Evolutionary conservation across 2,329 filamentous ascomycete species (phyloP), one percentile per base, ranked within the genome.

Genomic region (Aspergillus transmontanensis): DNA sequence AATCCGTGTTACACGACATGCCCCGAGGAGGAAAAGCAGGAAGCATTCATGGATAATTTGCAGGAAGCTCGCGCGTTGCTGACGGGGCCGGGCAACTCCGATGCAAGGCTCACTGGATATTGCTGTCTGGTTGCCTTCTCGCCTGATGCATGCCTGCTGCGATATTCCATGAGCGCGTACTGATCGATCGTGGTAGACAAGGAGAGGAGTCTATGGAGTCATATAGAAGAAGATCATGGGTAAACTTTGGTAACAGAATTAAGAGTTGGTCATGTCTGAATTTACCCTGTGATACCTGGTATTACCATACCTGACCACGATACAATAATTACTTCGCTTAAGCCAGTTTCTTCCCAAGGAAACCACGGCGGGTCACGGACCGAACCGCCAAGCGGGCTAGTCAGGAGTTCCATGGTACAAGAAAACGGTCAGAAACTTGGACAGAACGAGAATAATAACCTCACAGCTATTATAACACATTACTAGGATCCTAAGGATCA

Each of bases 311-410:
- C 46, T n/a, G 14, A n/a, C 7, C 6, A 10, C 1, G 1, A 30
- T 50, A 50, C 46, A 30, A 30, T 30, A 30, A 16, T 50, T 50
- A 50, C 46, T 19, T 50, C 14, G 16, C 14, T 30, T 50, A 50
- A 32, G 16, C 7, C 46, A 26, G 7, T 26, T n/a, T 30, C 7
- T n/a, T 50, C 9, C 46, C 46, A 30, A 30, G 26, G 26, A 50
- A 16, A n/a, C 26, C 12, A 7, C 6, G 45, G n/a, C 32, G 51
- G 51, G 51, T 55, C 32, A 39, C 51, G 51, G 51, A 39, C 51
- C 51, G 51, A 39, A 55, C 51, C 51, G 51, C 51, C 51, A 55
- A 39, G 51, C n/a, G n/a, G 50, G 26, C 23, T 50, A 50, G 4
- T 32, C 19, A 16, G 9, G 46, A 28, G 6, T 36, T 36, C 51